Percentiles rank a stretch among this genome's conserved stretches.
Conservation (phyloP, 2,329 filamentous ascomycete species). For the Pestalotiopsis sp. region DNA sequence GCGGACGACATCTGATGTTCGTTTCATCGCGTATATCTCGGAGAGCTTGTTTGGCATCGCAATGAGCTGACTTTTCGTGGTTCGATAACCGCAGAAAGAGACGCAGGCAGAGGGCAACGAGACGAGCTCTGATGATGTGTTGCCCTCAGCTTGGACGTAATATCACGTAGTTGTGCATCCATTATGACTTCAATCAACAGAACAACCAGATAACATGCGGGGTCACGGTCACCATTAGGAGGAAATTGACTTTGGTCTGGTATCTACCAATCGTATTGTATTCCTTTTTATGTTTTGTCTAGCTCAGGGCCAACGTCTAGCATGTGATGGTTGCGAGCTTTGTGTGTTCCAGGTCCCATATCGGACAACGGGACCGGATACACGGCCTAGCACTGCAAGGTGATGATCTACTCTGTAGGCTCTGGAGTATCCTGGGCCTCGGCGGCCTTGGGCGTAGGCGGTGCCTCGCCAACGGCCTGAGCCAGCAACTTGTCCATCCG, state of each 20-base stretch:
- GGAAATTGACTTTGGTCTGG: not conserved
- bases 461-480: conserved; percentile 10
- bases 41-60: not conserved
- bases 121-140: not conserved
- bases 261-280: not conserved
- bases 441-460: not conserved
- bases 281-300: not conserved
- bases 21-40: not conserved
- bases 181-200: not conserved
- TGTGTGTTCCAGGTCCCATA: not conserved
- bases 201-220: not conserved
- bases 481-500: conserved; percentile 10
- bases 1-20: too few species aligned
- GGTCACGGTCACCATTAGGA: not conserved
- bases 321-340: not conserved
- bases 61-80: too few species aligned
- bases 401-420: not conserved
- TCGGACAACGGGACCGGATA: not conserved
- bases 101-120: not conserved
- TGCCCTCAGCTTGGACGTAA: not conserved
- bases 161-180: not conserved
- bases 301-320: not conserved
- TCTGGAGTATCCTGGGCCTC: not conserved
- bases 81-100: not conserved
- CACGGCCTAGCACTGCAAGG: not conserved